Evolutionary conservation across 345 rosid genomes (phyloP).

Genomic region (Populus pruinosa): DNA sequence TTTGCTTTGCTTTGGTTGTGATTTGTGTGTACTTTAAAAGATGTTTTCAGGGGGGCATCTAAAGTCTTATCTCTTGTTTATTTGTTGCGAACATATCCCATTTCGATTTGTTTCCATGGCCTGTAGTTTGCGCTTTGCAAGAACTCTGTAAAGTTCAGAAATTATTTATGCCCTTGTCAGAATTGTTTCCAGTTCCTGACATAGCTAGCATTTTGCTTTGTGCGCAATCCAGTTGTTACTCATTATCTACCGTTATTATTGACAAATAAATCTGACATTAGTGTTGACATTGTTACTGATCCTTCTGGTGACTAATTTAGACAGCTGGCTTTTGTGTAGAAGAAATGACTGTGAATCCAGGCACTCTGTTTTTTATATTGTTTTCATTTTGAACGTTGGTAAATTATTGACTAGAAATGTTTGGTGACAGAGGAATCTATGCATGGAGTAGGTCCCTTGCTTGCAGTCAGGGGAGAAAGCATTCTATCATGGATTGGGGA

Average conservation of each 20-base stretch:
- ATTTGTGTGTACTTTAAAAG: not conserved
- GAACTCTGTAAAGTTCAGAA: not conserved
- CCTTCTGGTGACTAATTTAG: not conserved
- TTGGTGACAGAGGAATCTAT: slow-evolving; percentile 48
- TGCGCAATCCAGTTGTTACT: not conserved
- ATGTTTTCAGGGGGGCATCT: not conserved
- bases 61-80: not conserved
- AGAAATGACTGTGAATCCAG: not conserved
- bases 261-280: not conserved
- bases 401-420: not conserved
- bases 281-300: not conserved
- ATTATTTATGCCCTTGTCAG: not conserved
- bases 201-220: not conserved
- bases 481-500: slow-evolving; percentile 65
- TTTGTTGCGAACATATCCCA: not conserved
- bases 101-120: not conserved
- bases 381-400: not conserved
- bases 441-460: slow-evolving; percentile 51
- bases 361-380: not conserved
- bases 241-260: not conserved
- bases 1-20: not conserved
- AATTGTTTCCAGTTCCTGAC: not conserved
- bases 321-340: not conserved
- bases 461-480: slow-evolving; percentile 67
- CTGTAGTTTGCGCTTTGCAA: not conserved